Conservation (phyloP, 768 basidiomycete genomes). For the Tylopilus sp. region DNA sequence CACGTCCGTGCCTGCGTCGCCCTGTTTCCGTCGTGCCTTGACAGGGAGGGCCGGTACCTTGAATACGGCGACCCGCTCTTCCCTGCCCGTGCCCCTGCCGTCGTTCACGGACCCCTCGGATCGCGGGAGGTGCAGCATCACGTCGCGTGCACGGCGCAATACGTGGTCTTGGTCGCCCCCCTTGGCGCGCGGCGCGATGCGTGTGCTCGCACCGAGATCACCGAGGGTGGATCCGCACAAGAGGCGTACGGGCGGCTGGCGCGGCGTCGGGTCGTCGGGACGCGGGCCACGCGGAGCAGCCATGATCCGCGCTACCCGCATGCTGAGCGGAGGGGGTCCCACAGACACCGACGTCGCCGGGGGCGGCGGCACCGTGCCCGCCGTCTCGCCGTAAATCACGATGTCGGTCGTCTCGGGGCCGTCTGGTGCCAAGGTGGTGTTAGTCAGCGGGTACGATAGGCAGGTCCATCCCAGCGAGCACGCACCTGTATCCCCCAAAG, state of each 20-base stretch:
- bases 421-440: no score
- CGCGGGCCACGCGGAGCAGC: conserved; percentile 46
- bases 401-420: conserved; percentile 70
- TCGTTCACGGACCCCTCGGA: conserved; percentile 11
- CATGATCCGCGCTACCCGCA: conserved; percentile 58
- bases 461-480: no score
- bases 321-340: conserved; percentile 25
- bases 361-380: conserved; percentile 13
- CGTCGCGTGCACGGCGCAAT: conserved; percentile 33
- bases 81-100: conserved; percentile 4
- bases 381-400: conserved; percentile 47
- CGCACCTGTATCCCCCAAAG: conserved; percentile 64
- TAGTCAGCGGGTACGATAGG: no score
- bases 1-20: conserved; percentile 26
- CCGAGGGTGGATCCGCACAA: conserved; percentile 6
- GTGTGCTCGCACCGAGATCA: conserved; percentile 20
- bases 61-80: conserved; percentile 23
- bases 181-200: conserved; percentile 17
- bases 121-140: conserved; percentile 38
- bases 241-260: conserved; percentile 50
- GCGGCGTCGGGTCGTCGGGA: conserved; percentile 79
- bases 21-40: conserved; percentile 19
- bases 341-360: conserved; percentile 19
- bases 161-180: conserved; percentile 27
- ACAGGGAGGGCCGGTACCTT: conserved; percentile 50